Conservation (phyloP, 1,284 basidiomycete species). For the Marasmius tenuissimus region DNA sequence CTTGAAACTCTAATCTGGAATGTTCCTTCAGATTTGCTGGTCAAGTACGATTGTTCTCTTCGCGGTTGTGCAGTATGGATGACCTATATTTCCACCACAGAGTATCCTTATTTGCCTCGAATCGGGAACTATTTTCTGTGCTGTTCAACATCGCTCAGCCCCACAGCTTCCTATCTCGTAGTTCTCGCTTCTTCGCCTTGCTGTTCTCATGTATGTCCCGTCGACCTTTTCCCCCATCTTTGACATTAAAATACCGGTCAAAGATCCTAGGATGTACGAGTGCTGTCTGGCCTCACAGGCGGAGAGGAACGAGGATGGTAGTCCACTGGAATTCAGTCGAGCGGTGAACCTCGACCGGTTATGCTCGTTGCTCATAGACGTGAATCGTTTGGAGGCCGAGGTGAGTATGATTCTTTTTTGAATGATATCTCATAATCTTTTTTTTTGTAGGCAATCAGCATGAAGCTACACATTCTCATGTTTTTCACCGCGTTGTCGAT, state of each 20-base stretch:
- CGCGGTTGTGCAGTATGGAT: background rate
- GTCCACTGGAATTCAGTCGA: background rate
- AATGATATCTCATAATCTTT: constrained; percentile 16
- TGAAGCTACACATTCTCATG: constrained; percentile 50
- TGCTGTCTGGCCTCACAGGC: constrained; percentile 3
- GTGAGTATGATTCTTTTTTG: constrained; percentile 30
- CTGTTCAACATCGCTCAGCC: constrained; percentile 54
- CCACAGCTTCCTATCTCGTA: constrained; percentile 44
- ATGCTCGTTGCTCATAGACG: constrained; percentile 51
- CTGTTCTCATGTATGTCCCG: constrained; percentile 54
- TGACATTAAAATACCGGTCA: background rate
- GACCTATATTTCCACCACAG: background rate
- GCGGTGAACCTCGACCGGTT: constrained; percentile 50
- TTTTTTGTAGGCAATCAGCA: constrained; percentile 30
- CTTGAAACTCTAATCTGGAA: constrained; percentile 56
- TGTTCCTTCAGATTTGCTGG: constrained; percentile 39
- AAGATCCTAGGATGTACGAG: constrained; percentile 11
- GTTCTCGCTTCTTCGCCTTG: constrained; percentile 48
- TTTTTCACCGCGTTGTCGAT: constrained; percentile 59
- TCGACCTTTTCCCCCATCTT: background rate
- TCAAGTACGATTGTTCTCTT: constrained; percentile 35
- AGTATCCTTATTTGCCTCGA: constrained; percentile 6
- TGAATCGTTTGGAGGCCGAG: constrained; percentile 37
- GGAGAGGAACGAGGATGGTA: constrained; percentile 27
- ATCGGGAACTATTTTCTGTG: constrained; percentile 41